Evolutionary conservation across 768 basidiomycete species (phyloP).

Genomic region (Mycena albidolilacea): DNA sequence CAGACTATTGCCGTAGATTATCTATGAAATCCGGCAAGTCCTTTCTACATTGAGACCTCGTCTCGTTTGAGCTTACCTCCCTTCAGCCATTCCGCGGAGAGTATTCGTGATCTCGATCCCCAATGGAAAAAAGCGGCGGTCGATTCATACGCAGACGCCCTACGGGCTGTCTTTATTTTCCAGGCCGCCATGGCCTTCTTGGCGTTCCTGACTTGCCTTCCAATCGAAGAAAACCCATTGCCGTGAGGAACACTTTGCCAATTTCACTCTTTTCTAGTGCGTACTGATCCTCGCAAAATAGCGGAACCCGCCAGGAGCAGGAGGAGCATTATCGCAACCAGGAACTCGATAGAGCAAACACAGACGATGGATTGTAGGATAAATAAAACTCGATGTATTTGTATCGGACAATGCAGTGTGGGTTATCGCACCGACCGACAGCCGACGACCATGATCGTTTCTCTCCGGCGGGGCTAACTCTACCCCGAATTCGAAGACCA

Average conservation of each 20-base stretch:
- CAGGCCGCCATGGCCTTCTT: slow-evolving; percentile 79
- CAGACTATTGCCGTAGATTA: slow-evolving; percentile 62
- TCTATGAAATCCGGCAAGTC: slow-evolving; percentile 75
- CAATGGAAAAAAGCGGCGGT: slow-evolving; percentile 72
- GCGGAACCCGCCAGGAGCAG: slow-evolving; percentile 76
- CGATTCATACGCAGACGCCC: slow-evolving; percentile 83
- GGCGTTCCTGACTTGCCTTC: slow-evolving; percentile 77
- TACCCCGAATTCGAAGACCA: background rate
- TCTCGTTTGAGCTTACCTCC: slow-evolving; percentile 1
- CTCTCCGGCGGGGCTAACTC: slow-evolving; percentile 5
- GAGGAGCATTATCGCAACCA: slow-evolving; percentile 68
- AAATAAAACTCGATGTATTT: slow-evolving; percentile 39
- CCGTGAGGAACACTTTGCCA: slow-evolving; percentile 57
- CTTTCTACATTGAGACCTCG: slow-evolving; percentile 4
- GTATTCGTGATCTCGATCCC: slow-evolving; percentile 78
- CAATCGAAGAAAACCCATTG: slow-evolving; percentile 81
- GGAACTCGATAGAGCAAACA: slow-evolving; percentile 40
- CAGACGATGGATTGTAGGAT: slow-evolving; percentile 48
- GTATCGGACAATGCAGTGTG: slow-evolving; percentile 15
- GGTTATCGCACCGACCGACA: background rate
- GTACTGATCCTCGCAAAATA: slow-evolving; percentile 45
- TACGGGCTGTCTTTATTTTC: slow-evolving; percentile 87
- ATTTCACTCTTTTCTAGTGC: background rate
- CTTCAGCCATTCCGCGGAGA: slow-evolving; percentile 76
- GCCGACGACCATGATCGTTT: background rate